Evolutionary conservation across 768 basidiomycete species (phyloP), one percentile per base, ranked within the genome.

Genomic region (Russula foetens): DNA sequence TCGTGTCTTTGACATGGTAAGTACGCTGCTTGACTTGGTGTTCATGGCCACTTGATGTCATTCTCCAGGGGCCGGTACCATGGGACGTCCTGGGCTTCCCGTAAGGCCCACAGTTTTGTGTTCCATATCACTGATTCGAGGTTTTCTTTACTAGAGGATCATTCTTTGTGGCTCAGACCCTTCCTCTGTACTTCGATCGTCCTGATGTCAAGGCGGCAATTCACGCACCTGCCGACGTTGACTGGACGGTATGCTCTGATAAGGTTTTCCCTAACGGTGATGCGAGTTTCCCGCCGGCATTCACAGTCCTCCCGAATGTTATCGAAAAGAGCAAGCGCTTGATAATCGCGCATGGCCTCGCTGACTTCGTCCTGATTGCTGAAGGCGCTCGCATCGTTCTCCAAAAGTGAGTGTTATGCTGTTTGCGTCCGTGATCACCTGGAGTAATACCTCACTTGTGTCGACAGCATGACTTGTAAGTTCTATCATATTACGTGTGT

Each of bases 321-420:
- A 89, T 91, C 56, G 86, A 88, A 72, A 88, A 87, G 75, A 88
- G 76, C 69, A 74, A 81, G 58, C 75, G 86, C 54, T 80, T 77
- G 2, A 84, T 89, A 12, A 84, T 90, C 56, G 76, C 83, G 2
- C 87, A 90, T 56, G 88, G 88, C 0, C 74, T 88, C 50, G 85
- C 81, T 0, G 88, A 91, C 70, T 90, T 82, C 65, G 78, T 87
- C 59, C 74, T 88, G 43, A 88, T 91, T 50, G 82, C 87, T 12
- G 84, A 88, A 64, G 88, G 88, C 4, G 68, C 74, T 23, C 66
- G 74, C 12, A 71, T 73, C 26, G 73, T 71, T 9, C 67, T 75
- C 23, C 74, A 75, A 55, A 75, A 75, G 74, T 75, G 59, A 63
- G 73, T 67, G 15, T 7, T 19, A 24, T 35, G 8, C 39, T n/a